These are phyloP conservation scores for Macaranga tanarius DNA, from an alignment of 441 rosid species.

Conservation along the genomic window DNA sequence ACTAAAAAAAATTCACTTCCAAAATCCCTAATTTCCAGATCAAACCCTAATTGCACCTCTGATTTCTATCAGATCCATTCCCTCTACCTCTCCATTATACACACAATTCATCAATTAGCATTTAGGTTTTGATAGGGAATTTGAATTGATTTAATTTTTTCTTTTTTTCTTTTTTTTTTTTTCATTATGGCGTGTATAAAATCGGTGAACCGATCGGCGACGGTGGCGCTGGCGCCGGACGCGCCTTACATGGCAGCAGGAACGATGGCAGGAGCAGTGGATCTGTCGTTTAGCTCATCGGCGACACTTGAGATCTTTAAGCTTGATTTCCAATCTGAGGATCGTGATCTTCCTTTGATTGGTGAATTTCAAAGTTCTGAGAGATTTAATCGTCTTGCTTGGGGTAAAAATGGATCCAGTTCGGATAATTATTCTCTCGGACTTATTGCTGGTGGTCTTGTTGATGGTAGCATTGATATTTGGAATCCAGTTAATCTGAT, in stretches of 20 bases:
- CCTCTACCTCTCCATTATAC: background rate
- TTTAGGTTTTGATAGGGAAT: background rate
- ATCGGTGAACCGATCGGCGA: conserved; percentile 88
- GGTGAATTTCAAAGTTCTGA: conserved; percentile 91
- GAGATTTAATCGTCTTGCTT: conserved; percentile 89
- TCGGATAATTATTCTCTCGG: conserved; percentile 79
- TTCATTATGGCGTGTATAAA: conserved; percentile 78
- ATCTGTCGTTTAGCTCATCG: conserved; percentile 92
- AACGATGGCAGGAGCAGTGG: conserved; percentile 99
- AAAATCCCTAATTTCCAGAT: conserved; percentile 11
- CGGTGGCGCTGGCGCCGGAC: conserved; percentile 88
- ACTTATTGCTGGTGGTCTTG: conserved; percentile 93
- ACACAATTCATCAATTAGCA: background rate
- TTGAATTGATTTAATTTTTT: background rate
- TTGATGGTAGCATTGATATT: conserved; percentile 82
- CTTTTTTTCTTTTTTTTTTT: background rate
- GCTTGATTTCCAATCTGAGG: conserved; percentile 90
- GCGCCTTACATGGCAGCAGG: conserved; percentile 98
- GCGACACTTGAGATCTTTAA: conserved; percentile 94
- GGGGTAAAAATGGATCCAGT: conserved; percentile 87
- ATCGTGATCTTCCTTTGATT: conserved; percentile 67
- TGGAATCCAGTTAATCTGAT: conserved; percentile 85
- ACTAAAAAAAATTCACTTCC: too few species aligned
- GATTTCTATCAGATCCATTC: conserved; percentile 7
- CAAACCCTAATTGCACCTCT: conserved; percentile 25